These are phyloP conservation scores for Bassia scoparia DNA, from an alignment of 148 eudicot species.

Conservation along the genomic window DNA sequence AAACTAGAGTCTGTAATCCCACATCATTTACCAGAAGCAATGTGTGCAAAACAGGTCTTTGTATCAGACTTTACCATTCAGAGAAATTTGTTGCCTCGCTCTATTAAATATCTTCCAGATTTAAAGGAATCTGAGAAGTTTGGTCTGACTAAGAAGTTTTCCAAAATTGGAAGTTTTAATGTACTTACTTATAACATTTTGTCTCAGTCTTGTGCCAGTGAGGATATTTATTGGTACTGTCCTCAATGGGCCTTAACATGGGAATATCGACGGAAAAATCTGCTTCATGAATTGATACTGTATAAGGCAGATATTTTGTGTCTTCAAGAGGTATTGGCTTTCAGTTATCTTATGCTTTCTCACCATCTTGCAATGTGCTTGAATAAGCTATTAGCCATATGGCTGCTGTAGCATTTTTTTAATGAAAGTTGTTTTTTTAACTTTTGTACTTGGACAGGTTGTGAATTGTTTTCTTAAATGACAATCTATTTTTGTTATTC, in stretches of 20 bases:
- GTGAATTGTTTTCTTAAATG: background rate
- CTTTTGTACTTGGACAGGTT: background rate
- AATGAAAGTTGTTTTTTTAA: background rate
- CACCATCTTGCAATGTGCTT: background rate
- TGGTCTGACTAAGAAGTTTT: constrained; percentile 6
- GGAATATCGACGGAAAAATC: constrained; percentile 77
- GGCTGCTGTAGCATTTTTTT: background rate
- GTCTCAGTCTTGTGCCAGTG: constrained; percentile 49
- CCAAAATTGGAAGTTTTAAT: constrained; percentile 52
- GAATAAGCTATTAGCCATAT: background rate
- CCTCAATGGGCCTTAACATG: constrained; percentile 90
- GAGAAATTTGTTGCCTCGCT: constrained; percentile 22
- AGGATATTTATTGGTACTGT: constrained; percentile 60
- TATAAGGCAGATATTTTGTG: constrained; percentile 84
- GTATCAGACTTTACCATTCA: constrained; percentile 48
- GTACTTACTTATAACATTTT: constrained; percentile 80
- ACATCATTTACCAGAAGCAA: constrained; percentile 15
- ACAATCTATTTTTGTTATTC: background rate
- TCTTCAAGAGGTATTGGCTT: constrained; percentile 75
- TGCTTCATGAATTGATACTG: constrained; percentile 65
- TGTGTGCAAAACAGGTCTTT: constrained; percentile 17
- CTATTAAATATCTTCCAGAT: constrained; percentile 19
- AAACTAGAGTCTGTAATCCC: constrained; percentile 53
- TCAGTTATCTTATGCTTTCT: background rate
- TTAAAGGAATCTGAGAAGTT: constrained; percentile 8